Conservation (phyloP, 768 basidiomycete species). For the Serendipita indica region DNA sequence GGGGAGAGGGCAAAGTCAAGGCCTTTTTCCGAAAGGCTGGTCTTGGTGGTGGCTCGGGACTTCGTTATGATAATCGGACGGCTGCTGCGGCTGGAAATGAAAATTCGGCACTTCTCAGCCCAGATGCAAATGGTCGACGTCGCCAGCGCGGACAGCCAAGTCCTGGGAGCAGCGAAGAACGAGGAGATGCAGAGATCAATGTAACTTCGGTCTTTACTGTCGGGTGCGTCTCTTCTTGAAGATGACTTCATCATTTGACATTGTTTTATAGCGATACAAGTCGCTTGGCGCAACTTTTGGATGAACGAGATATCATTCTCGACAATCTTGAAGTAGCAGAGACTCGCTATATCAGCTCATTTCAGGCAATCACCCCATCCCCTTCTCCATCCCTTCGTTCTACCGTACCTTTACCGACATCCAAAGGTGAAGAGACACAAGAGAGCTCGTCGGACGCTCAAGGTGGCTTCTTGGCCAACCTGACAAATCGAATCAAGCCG, state of each 20-base stretch:
- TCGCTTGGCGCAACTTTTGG: constrained; percentile 49
- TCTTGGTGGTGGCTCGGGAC: background rate
- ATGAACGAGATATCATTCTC: constrained; percentile 61
- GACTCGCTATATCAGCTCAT: constrained; percentile 61
- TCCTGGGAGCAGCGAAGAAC: constrained; percentile 21
- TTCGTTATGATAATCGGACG: background rate
- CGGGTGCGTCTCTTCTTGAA: constrained; percentile 32
- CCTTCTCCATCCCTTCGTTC: constrained; percentile 47
- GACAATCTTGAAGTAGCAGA: constrained; percentile 71
- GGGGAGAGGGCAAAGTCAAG: constrained; percentile 12
- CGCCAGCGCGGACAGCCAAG: background rate
- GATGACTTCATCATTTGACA: background rate
- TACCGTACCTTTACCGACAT: constrained; percentile 25
- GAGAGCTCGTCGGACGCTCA: constrained; percentile 9
- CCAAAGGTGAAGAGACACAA: constrained; percentile 20
- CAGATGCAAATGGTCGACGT: background rate
- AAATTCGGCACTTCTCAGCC: background rate
- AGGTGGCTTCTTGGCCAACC: background rate
- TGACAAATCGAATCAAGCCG: background rate
- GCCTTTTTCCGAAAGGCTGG: constrained; percentile 5
- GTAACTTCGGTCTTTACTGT: constrained; percentile 61
- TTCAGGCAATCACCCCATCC: constrained; percentile 56
- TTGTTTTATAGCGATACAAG: constrained; percentile 44
- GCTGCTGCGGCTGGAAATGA: constrained; percentile 1
- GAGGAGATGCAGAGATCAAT: constrained; percentile 41